A percentile compares a stretch with the other conserved stretches of the same genome.
phyloP scores from a whole-genome alignment of 2,329 filamentous ascomycete genomes.

The Aspergillus oerlinghausenensis region DNA sequence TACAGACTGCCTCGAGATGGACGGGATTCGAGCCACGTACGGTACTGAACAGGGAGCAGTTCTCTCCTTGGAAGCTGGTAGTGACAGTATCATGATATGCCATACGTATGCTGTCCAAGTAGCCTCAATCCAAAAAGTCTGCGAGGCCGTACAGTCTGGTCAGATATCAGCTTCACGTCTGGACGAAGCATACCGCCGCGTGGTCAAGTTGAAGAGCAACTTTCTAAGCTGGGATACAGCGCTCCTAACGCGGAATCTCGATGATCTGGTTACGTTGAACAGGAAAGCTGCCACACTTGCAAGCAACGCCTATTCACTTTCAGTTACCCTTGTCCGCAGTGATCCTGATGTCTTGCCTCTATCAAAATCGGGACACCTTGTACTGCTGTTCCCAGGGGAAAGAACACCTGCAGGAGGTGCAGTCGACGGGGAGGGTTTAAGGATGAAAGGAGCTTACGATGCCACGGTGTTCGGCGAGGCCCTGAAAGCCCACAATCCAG shows the following conservation, averaged over 20 bases:
- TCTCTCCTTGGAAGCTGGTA: conserved; percentile 40
- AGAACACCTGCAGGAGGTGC: conserved; percentile 32
- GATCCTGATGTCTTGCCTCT: conserved; percentile 29
- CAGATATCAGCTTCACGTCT: conserved; percentile 28
- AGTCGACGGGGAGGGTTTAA: conserved; percentile 36
- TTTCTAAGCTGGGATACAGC: conserved; percentile 31
- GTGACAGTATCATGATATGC: conserved; percentile 45
- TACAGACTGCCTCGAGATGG: conserved; percentile 45
- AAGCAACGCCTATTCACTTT: conserved; percentile 33
- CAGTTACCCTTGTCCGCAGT: conserved; percentile 39
- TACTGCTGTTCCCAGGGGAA: conserved; percentile 38
- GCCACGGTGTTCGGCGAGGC: conserved; percentile 30
- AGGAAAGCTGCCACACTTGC: conserved; percentile 24
- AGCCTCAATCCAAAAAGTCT: conserved; percentile 36
- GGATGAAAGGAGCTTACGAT: conserved; percentile 28
- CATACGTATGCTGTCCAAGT: conserved; percentile 41
- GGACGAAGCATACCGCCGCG: conserved; percentile 31
- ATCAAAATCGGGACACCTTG: conserved; percentile 21
- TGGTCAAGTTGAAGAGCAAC: conserved; percentile 34
- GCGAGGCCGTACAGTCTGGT: conserved; percentile 34
- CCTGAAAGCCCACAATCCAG: conserved; percentile 23
- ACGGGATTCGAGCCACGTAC: conserved; percentile 39
- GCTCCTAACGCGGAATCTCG: conserved; percentile 13
- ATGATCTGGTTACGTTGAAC: conserved; percentile 22
- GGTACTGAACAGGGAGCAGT: conserved; percentile 40